Evolutionary conservation across 140 eudicot genomes (phyloP).

Genomic region (Senecio squalidus): DNA sequence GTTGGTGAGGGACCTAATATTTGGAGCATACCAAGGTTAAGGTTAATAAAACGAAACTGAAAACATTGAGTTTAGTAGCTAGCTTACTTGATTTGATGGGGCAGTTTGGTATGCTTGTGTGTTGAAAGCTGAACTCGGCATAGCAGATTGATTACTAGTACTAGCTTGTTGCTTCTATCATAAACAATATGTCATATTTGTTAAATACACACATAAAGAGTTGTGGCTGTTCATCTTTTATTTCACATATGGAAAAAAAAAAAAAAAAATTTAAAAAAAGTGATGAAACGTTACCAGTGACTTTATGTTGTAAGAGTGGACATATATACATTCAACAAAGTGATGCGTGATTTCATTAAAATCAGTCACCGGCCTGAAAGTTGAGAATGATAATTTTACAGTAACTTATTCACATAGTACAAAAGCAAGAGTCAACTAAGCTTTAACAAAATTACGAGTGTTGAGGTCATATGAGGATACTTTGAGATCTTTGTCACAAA

Average conservation of each 20-base stretch:
- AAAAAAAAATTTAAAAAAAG: background rate
- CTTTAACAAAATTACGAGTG: background rate
- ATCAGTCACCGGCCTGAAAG: conserved; percentile 66
- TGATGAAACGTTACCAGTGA: conserved; percentile 38
- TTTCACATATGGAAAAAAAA: background rate
- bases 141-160: conserved; percentile 32
- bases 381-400: conserved; percentile 1
- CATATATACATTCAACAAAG: conserved; percentile 70
- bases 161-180: conserved; percentile 48
- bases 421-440: background rate
- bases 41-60: background rate
- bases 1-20: no score
- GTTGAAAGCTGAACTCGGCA: conserved; percentile 36
- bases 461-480: background rate
- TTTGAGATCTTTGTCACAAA: conserved; percentile 5
- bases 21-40: no score
- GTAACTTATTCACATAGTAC: background rate
- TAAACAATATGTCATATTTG: conserved; percentile 1
- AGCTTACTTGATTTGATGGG: conserved; percentile 52
- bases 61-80: conserved; percentile 14
- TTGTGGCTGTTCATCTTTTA: background rate
- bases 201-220: background rate
- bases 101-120: conserved; percentile 50
- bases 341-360: conserved; percentile 74
- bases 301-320: conserved; percentile 66